A percentile compares a stretch with the other conserved stretches of the same genome.
phyloP scores from a whole-genome alignment of 2,329 filamentous ascomycete genomes.

The Nigrospora sphaerica region DNA sequence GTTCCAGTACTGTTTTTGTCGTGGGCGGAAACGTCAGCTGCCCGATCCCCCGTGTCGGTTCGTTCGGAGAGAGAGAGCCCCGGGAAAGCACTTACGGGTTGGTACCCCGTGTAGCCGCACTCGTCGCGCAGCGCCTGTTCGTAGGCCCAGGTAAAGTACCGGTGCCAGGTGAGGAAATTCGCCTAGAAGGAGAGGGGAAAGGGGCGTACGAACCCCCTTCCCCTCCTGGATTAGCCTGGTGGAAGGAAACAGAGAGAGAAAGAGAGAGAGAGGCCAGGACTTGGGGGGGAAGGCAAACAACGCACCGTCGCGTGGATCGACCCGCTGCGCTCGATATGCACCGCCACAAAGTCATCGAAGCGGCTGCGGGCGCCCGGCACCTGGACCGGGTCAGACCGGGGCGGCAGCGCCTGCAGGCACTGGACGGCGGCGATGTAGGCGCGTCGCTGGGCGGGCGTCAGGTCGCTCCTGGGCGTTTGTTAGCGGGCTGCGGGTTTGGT shows the following conservation, averaged over 20 bases:
- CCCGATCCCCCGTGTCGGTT: neutral
- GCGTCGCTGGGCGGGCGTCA: conserved; percentile 16
- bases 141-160: conserved; percentile 22
- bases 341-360: conserved; percentile 22
- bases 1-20: conserved; percentile 35
- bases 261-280: too few species aligned
- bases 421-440: conserved; percentile 20
- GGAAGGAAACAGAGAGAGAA: neutral
- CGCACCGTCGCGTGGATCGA: conserved; percentile 16
- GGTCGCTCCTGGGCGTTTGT: conserved; percentile 16
- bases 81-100: conserved; percentile 14
- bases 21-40: conserved; percentile 1
- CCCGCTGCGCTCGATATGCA: neutral
- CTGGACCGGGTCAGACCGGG: conserved; percentile 12
- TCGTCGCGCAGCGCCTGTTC: conserved; percentile 23
- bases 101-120: conserved; percentile 24
- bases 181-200: conserved; percentile 15
- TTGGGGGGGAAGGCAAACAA: neutral
- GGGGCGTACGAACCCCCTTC: too few species aligned
- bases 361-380: conserved; percentile 21
- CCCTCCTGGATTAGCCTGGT: neutral
- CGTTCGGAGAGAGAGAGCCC: neutral
- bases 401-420: conserved; percentile 19
- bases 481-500: neutral
- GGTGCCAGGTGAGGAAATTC: conserved; percentile 24